These are phyloP conservation scores for Scutellaria minor DNA, from an alignment of 257 asterid species.

Conservation along the genomic window DNA sequence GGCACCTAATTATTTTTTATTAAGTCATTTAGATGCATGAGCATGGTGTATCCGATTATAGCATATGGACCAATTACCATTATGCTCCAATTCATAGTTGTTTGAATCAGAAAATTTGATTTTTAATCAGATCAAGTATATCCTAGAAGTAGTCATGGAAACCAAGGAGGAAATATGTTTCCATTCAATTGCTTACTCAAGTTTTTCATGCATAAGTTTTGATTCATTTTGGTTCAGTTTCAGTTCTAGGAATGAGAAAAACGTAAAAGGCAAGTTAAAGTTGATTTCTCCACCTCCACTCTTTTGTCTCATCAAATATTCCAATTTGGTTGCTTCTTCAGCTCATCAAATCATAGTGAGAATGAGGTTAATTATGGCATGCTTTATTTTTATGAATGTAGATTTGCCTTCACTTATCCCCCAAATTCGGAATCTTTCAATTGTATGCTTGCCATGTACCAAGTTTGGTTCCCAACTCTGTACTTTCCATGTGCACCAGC, in stretches of 20 bases:
- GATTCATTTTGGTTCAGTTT: background rate
- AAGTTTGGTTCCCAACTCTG: background rate
- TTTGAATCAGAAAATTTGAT: too few species aligned
- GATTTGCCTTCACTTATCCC: background rate
- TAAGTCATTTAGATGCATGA: too few species aligned
- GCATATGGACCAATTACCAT: too few species aligned
- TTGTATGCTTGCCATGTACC: background rate
- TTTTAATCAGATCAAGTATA: background rate
- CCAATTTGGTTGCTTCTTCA: background rate
- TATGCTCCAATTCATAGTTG: too few species aligned
- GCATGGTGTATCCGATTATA: too few species aligned
- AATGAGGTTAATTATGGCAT: background rate
- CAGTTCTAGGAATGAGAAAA: too few species aligned
- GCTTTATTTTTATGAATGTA: conserved; percentile 3
- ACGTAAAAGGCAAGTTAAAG: background rate
- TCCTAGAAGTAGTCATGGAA: background rate
- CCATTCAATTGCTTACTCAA: background rate
- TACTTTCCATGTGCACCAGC: background rate
- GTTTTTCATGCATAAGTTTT: background rate
- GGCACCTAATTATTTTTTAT: too few species aligned
- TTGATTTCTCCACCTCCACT: background rate
- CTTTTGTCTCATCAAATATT: background rate
- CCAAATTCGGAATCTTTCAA: background rate
- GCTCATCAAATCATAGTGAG: background rate
- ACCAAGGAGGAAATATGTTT: too few species aligned